Evolutionary conservation across 2,329 filamentous ascomycete species (phyloP), one percentile per base, ranked within the genome.

Genomic region (Tympanopsis confertula): DNA sequence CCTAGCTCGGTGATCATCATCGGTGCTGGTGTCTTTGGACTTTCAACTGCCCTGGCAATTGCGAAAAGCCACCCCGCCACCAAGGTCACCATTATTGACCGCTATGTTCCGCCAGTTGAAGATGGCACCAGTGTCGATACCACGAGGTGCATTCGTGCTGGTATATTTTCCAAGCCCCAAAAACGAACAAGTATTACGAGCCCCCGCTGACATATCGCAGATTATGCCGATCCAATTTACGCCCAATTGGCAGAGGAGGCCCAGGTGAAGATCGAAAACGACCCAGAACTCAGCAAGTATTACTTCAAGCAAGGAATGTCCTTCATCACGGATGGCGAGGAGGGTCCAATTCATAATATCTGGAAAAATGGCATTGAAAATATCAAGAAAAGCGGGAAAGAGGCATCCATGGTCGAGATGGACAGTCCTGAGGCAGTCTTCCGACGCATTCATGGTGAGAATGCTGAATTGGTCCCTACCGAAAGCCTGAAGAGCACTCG

Each of bases 231-330:
- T 38, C 45, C 47, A 1, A 38, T 48, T 12, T 51, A 51, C 29
- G 39, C 42, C 12, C 41, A 39, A 5, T 43, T 51, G 12, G 47
- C 49, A 10, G 36, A 42, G 13, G 37, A 43, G 37, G 44, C 48
- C 7, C 47, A 49, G 33, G 35, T 39, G 32, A 40, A 38, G 37
- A 45, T 50, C 24, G 38, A 48, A 24, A 33, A 39, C 20, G 49
- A 50, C 32, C 32, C 43, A 1, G 45, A 42, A 4, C 44, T 51
- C 19, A 37, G 29, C 1, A 41, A 14, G 4, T 41, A 44, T 33
- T 43, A 44, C 20, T 49, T 44, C 40, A 41, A 49, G 37, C 47
- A 50, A 37, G 49, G 49, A 7, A 50, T 52, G 48, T 40, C 47
- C 2, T 52, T 47, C 37, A 42, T 44, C 3, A 42, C 35, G 24